phyloP scores from a whole-genome alignment of 2,329 filamentous ascomycete species.

The Pestalotiopsis sp. region DNA sequence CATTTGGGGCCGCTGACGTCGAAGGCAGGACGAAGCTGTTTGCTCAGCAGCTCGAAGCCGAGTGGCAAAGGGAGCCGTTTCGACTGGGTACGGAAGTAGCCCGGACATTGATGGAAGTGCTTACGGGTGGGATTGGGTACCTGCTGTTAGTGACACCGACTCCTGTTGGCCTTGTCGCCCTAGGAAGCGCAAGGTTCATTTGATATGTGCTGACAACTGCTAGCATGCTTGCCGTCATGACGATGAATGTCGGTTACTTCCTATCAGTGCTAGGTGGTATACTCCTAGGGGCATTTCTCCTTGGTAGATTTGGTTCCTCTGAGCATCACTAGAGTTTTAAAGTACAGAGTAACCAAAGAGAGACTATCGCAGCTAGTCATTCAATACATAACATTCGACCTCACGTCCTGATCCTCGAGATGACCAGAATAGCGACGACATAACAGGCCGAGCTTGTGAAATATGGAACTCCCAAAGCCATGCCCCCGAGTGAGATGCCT shows the following conservation, averaged over 20 bases:
- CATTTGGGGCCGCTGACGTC: background rate
- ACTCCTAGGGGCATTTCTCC: constrained; percentile 36
- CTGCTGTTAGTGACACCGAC: constrained; percentile 56
- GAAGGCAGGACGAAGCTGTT: background rate
- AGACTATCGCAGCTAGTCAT: background rate
- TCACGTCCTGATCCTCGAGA: constrained; percentile 24
- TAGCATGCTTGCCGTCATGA: constrained; percentile 74
- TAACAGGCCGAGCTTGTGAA: constrained; percentile 42
- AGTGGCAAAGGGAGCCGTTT: background rate
- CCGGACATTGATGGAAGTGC: constrained; percentile 54
- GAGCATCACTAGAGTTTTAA: background rate
- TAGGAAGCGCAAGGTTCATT: background rate
- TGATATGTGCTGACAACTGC: background rate
- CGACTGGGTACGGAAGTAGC: constrained; percentile 63
- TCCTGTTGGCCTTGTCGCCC: background rate
- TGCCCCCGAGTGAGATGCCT: constrained; percentile 40
- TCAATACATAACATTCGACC: no score
- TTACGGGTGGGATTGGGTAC: constrained; percentile 61
- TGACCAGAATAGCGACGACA: constrained; percentile 33
- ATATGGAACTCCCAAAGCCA: constrained; percentile 40
- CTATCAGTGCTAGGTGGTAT: constrained; percentile 62
- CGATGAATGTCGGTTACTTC: constrained; percentile 70
- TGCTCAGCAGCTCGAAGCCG: background rate
- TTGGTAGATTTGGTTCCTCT: background rate
- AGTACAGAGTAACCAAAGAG: background rate